Evolutionary conservation across 2,329 filamentous ascomycete genomes (phyloP), one percentile per base, ranked within the genome.

Genomic region (Stachybotrys chlorohalonatus): DNA sequence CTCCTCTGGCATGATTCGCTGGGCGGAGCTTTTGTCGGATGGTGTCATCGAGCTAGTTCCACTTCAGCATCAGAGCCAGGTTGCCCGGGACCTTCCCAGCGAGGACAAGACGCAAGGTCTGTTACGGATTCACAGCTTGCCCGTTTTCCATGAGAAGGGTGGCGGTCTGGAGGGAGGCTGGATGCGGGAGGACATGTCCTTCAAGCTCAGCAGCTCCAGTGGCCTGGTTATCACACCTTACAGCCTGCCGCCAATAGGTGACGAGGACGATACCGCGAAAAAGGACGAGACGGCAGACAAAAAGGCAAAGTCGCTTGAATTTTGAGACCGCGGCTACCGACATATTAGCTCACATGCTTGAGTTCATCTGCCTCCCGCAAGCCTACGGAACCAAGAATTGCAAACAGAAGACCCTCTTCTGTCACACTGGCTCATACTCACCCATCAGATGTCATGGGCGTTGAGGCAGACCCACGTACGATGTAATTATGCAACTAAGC

Each of bases 211-310:
- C 68, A 80, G 90, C 63, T 80, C 82, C 3, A 85, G 82, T 62
- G 92, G 90, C 52, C 84, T 99, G 60, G 81, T 90, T 46, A 90
- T 99, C 59, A 89, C 86, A 63, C 90, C 91, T 0, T 96, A 91
- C 70, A 94, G 88, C 67, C 75, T 99, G 48, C 94, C 94, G 31
- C 94, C 94, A 0, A 76, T 93, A 47, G 89, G 91, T 54, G 90
- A 87, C 2, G 90, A 91, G 60, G 73, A 75, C 31, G 70, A 72
- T 13, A 51, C 57, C 7, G 52, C 54, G 8, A 62, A 70, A 66
- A 55, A 67, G 65, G 67, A 71, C 45, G 67, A 80, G 52, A 71
- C 70, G 58, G 80, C 79, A 59, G 76, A 79, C 3, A 79, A 77
- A 52, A 90, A 89, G 62, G 77, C 78, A 55, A 84, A 87, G 60